These are phyloP conservation scores for Candida caryicola DNA, from an alignment of 805 yeast genomes.

Conservation along the genomic window DNA sequence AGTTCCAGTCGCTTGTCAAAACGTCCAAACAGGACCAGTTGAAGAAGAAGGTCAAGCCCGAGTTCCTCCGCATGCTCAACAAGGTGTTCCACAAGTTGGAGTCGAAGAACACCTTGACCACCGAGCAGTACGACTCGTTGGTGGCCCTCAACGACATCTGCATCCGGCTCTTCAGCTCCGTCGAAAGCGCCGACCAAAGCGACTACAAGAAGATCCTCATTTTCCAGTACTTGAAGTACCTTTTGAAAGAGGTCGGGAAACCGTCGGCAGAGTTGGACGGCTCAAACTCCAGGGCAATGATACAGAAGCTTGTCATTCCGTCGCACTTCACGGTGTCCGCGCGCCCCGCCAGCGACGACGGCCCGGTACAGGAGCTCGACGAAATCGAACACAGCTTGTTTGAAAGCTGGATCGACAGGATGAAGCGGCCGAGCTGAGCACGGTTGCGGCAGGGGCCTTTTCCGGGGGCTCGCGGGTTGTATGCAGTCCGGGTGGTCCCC, in stretches of 20 bases:
- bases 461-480: too few relatives aligned
- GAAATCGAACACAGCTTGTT: conserved; percentile 41
- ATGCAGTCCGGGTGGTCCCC: not conserved
- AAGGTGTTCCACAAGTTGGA: conserved; percentile 28
- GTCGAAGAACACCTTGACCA: conserved; percentile 26
- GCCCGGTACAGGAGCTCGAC: conserved; percentile 22
- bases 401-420: conserved; percentile 42
- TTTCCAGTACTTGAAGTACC: conserved; percentile 39
- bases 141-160: conserved; percentile 18
- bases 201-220: conserved; percentile 27
- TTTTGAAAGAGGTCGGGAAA: conserved; percentile 36
- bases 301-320: conserved; percentile 37
- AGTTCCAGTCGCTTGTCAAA: conserved; percentile 5
- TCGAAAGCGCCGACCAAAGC: conserved; percentile 13
- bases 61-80: conserved; percentile 17
- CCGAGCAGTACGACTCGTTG: conserved; percentile 30
- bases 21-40: conserved; percentile 10
- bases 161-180: conserved; percentile 19
- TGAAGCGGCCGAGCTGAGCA: conserved; percentile 17
- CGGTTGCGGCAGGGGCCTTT: not conserved
- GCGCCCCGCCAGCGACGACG: not conserved
- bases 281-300: conserved; percentile 13
- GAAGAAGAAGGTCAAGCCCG: conserved; percentile 12
- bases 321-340: conserved; percentile 18
- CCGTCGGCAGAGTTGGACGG: not conserved